Conservation (phyloP, 257 asterid species). For the Forsythia suspensa region DNA sequence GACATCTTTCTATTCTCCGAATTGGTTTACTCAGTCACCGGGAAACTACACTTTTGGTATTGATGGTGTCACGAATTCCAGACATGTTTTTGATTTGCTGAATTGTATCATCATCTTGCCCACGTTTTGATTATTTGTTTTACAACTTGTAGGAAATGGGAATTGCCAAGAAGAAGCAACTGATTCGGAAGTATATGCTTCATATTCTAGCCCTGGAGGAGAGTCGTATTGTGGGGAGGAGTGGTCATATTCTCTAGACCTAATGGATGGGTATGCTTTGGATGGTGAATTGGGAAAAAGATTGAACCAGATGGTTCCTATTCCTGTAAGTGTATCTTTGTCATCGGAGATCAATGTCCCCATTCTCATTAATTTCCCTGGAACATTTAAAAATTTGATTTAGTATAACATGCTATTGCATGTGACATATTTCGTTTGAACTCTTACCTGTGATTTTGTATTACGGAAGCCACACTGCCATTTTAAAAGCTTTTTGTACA, state of each 20-base stretch:
- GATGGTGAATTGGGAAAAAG: slow-evolving; percentile 86
- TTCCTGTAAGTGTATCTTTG: slow-evolving; percentile 60
- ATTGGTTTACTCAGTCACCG: slow-evolving; percentile 68
- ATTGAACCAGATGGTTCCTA: slow-evolving; percentile 84
- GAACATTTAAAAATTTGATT: neutral
- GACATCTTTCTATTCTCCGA: slow-evolving; percentile 57
- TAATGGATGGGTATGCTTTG: slow-evolving; percentile 61
- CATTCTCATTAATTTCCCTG: neutral
- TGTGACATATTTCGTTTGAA: neutral
- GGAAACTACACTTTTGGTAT: slow-evolving; percentile 60
- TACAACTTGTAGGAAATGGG: slow-evolving; percentile 48
- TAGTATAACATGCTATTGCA: neutral
- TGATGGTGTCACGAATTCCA: slow-evolving; percentile 26
- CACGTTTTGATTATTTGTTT: slow-evolving; percentile 14
- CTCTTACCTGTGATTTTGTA: too few relatives aligned
- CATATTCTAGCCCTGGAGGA: slow-evolving; percentile 68
- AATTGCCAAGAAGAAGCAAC: slow-evolving; percentile 45
- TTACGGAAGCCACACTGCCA: neutral
- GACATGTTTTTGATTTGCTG: slow-evolving; percentile 2
- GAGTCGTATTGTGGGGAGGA: slow-evolving; percentile 48
- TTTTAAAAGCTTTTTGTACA: neutral
- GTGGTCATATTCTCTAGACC: slow-evolving; percentile 63
- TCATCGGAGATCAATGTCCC: neutral
- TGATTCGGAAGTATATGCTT: slow-evolving; percentile 47
- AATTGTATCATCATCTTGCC: slow-evolving; percentile 6